These are phyloP conservation scores for Capsicum pubescens DNA, from an alignment of 257 asterid species.

Conservation along the genomic window DNA sequence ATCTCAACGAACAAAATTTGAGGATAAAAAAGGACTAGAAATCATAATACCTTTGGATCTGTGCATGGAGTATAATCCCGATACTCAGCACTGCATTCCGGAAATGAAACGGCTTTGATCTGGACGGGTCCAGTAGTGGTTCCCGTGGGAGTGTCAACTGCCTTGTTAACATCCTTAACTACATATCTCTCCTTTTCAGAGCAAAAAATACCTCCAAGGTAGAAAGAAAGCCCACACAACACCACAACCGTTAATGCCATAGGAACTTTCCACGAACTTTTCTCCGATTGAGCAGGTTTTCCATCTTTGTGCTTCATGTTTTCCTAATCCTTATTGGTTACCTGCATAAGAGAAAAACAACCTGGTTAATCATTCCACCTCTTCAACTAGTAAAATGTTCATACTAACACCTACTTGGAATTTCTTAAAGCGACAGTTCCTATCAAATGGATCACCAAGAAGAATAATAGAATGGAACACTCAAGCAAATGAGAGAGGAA, in stretches of 20 bases:
- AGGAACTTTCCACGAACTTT: slow-evolving; percentile 44
- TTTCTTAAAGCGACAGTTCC: neutral
- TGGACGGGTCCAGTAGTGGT: slow-evolving; percentile 38
- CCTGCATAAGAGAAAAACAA: neutral
- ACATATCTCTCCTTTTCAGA: slow-evolving; percentile 50
- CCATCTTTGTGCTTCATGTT: slow-evolving; percentile 60
- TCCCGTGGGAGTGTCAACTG: slow-evolving; percentile 37
- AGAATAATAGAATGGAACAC: neutral
- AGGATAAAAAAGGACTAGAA: slow-evolving; percentile 15
- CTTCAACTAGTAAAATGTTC: slow-evolving; percentile 25
- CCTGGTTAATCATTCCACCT: slow-evolving; percentile 25
- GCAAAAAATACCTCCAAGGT: slow-evolving; percentile 65
- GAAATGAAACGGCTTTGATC: slow-evolving; percentile 44
- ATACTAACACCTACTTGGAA: neutral
- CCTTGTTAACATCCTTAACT: slow-evolving; percentile 42
- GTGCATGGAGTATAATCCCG: slow-evolving; percentile 84
- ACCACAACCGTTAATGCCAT: slow-evolving; percentile 48
- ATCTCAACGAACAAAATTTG: neutral
- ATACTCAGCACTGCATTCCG: slow-evolving; percentile 55
- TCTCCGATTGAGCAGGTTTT: slow-evolving; percentile 48
- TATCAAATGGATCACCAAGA: slow-evolving; percentile 3
- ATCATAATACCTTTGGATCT: slow-evolving; percentile 61
- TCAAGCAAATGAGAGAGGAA: neutral
- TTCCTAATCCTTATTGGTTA: slow-evolving; percentile 42
- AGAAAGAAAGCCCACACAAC: slow-evolving; percentile 71